Evolutionary conservation across 495 filamentous ascomycete genomes (phyloP).

Genomic region (Lasiosphaeria miniovina): DNA sequence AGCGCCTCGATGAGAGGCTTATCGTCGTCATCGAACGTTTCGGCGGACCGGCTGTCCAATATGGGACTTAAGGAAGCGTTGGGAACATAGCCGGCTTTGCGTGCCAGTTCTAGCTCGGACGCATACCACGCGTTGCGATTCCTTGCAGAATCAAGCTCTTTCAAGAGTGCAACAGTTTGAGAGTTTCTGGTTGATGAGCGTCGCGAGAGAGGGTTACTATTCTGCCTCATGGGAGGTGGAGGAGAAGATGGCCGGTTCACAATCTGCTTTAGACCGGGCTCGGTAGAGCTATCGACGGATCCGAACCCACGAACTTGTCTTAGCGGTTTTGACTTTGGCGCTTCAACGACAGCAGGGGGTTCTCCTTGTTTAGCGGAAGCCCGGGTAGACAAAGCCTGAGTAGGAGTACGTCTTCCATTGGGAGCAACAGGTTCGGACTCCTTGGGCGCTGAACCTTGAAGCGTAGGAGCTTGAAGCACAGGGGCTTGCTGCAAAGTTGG

Average conservation of each 20-base stretch:
- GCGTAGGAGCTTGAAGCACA: no score
- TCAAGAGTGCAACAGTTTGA: slow-evolving; percentile 61
- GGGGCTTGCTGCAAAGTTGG: no score
- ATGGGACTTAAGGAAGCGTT: slow-evolving; percentile 68
- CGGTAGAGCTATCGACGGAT: slow-evolving; percentile 51
- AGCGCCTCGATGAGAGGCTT: slow-evolving; percentile 90
- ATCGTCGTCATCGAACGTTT: slow-evolving; percentile 84
- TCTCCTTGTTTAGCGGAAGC: slow-evolving; percentile 32
- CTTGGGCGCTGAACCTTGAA: slow-evolving; percentile 21
- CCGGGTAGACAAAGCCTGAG: slow-evolving; percentile 22
- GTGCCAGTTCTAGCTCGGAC: slow-evolving; percentile 85
- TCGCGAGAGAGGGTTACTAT: slow-evolving; percentile 47
- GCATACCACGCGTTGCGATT: slow-evolving; percentile 95
- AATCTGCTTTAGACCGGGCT: slow-evolving; percentile 41
- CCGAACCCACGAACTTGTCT: slow-evolving; percentile 42
- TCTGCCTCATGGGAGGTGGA: slow-evolving; percentile 49
- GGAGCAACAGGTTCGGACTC: slow-evolving; percentile 43
- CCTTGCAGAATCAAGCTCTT: slow-evolving; percentile 78
- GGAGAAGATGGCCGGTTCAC: slow-evolving; percentile 48
- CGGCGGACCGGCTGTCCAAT: slow-evolving; percentile 70
- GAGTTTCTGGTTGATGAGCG: slow-evolving; percentile 53
- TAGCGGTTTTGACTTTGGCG: slow-evolving; percentile 28
- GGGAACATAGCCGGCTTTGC: slow-evolving; percentile 80
- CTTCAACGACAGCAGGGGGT: slow-evolving; percentile 21
- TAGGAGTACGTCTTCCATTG: slow-evolving; percentile 55